Evolutionary conservation across 2,329 filamentous ascomycete species (phyloP), one percentile per base, ranked within the genome.

Genomic region (Colletotrichum sp.): DNA sequence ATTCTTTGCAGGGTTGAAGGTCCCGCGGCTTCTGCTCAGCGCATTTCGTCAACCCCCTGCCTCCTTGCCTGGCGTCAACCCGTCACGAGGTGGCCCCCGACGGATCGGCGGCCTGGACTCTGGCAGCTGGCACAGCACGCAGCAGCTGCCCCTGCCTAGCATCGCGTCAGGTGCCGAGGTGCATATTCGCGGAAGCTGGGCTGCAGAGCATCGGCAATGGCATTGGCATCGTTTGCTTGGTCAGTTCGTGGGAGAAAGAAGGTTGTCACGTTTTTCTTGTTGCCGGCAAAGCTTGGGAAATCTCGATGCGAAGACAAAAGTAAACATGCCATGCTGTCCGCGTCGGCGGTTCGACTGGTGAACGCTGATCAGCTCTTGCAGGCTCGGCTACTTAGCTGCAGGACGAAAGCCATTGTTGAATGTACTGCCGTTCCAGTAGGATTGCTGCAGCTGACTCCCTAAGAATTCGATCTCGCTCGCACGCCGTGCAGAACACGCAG

Each of bases 91-190:
- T 60, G 43, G 16, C 26, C 26, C 72, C 58, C 61, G 32, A 43
- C 58, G 13, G 69, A 75, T 75, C 55, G 68, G 38, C 72, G 68
- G 55, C 69, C 57, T 64, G 69, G 73, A 64, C 64, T 58, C 32
- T 64, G 73, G 38, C 69, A 72, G 68, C 73, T 75, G 73, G 73
- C 55, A 67, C 18, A 57, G 32, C 43, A 65, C 48, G 24, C 18
- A 36, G 60, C 24, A 36, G 24, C 28, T 38, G 57, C 32, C 64
- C 43, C 10, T 48, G 6, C 43, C n/a, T 48, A n/a, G n/a, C 43
- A 48, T 48, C 48, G 21, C 36, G 34, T 72, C 73, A 75, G 73
- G 61, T 72, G 73, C 64, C 69, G 64, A 67, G 63, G 73, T 72
- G 52, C 61, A 67, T 71, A 30, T 34, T 34, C n/a, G 10, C 43